Evolutionary conservation across 306 rosid genomes (phyloP).

Genomic region (Prunus davidiana): DNA sequence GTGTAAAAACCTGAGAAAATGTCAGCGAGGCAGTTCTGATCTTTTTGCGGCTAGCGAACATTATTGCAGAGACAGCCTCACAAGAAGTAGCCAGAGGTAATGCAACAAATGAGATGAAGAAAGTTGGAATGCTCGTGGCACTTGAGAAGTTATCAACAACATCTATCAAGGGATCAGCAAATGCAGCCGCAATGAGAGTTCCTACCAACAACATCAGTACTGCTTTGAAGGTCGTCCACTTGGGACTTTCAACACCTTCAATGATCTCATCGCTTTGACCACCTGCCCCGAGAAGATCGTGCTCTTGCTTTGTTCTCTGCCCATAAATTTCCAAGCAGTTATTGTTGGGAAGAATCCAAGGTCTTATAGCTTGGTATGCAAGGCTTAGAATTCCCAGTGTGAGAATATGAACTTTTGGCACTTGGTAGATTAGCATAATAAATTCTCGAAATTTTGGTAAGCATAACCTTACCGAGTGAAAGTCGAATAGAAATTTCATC

Average conservation of each 20-base stretch:
- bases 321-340: conserved; percentile 17
- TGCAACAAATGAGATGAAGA: conserved; percentile 85
- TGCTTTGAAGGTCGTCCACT: conserved; percentile 55
- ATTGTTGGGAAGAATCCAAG: background rate
- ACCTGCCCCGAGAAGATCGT: conserved; percentile 55
- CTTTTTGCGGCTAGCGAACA: conserved; percentile 83
- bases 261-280: conserved; percentile 40
- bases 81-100: conserved; percentile 92
- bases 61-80: conserved; percentile 86
- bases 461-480: conserved; percentile 55
- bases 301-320: conserved; percentile 74
- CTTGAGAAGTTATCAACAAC: conserved; percentile 79
- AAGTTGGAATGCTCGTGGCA: conserved; percentile 88
- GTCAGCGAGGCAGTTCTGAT: conserved; percentile 79
- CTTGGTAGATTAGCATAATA: too few species aligned
- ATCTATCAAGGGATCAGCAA: conserved; percentile 90
- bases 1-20: conserved; percentile 69
- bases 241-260: conserved; percentile 39
- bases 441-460: background rate
- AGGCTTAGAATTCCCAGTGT: too few species aligned
- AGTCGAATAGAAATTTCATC: conserved; percentile 38
- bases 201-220: conserved; percentile 59
- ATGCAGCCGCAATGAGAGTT: conserved; percentile 68
- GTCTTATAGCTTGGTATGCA: too few species aligned
- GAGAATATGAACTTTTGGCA: too few species aligned